phyloP scores from a whole-genome alignment of 495 filamentous ascomycete genomes.

The Opeltia flavorubescens region DNA sequence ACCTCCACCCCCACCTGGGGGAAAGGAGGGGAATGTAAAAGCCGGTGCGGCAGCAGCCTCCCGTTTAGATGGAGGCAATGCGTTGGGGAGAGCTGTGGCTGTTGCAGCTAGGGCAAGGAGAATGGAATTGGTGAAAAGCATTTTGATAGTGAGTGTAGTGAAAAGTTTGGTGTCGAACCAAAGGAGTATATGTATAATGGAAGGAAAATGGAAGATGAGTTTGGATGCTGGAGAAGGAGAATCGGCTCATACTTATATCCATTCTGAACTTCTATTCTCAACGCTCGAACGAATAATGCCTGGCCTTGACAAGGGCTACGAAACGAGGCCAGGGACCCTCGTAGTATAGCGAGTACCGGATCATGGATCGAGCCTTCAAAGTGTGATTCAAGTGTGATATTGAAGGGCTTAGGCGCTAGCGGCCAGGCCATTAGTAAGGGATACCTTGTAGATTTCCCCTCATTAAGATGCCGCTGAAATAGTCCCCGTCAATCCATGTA shows the following conservation, averaged over 20 bases:
- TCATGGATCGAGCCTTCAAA: no score
- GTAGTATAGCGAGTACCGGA: not conserved
- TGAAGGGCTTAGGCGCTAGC: not conserved
- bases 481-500: not conserved
- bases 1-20: not conserved
- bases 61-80: slow-evolving; percentile 41
- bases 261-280: no score
- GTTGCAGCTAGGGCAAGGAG: not conserved
- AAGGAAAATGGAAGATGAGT: not conserved
- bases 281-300: no score
- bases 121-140: not conserved
- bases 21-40: not conserved
- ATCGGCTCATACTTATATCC: no score
- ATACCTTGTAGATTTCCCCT: not conserved
- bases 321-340: not conserved
- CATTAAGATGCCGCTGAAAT: not conserved
- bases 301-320: not conserved
- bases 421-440: no score
- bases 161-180: no score
- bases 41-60: not conserved
- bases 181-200: not conserved
- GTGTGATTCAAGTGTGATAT: not conserved
- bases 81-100: not conserved
- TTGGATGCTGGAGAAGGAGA: no score
- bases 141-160: not conserved